Conservation (phyloP, 129 eudicot species). For the Cynara cardunculus region DNA sequence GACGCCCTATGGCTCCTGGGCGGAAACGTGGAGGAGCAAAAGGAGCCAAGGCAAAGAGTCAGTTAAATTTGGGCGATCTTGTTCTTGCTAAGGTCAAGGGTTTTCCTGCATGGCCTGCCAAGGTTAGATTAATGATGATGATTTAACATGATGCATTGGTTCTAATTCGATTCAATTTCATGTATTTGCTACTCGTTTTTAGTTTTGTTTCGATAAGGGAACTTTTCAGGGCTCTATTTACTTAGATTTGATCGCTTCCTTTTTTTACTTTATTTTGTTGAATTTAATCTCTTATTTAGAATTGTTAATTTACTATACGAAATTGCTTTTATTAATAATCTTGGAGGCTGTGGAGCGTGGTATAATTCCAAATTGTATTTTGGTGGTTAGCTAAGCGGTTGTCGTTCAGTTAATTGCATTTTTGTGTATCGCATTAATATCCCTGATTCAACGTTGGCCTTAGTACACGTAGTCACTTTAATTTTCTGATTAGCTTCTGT, state of each 20-base stretch:
- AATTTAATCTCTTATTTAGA: constrained; percentile 13
- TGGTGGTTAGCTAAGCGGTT: constrained; percentile 24
- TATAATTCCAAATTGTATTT: background rate
- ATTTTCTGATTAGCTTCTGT: constrained; percentile 6
- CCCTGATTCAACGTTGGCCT: constrained; percentile 26
- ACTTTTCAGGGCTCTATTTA: background rate
- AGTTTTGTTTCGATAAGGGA: background rate
- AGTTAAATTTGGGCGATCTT: constrained; percentile 84
- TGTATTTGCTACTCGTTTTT: background rate
- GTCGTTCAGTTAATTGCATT: constrained; percentile 8
- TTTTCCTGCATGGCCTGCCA: constrained; percentile 96
- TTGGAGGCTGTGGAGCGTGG: constrained; percentile 17
- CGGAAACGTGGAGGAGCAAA: constrained; percentile 75
- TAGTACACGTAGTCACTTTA: constrained; percentile 11
- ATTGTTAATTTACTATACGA: constrained; percentile 11
- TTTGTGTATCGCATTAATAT: constrained; percentile 10
- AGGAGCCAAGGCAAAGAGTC: constrained; percentile 50
- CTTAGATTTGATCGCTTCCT: constrained; percentile 5
- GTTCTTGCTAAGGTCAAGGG: constrained; percentile 98
- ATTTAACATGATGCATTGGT: background rate
- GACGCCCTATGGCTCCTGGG: constrained; percentile 80
- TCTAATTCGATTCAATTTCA: background rate
- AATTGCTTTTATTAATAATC: background rate
- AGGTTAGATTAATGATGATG: constrained; percentile 45
- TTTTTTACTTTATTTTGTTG: background rate